Percentiles rank a stretch among this genome's conserved stretches.
phyloP scores from a whole-genome alignment of 176 grass and related monocot genomes.

The Aechmea fasciata region DNA sequence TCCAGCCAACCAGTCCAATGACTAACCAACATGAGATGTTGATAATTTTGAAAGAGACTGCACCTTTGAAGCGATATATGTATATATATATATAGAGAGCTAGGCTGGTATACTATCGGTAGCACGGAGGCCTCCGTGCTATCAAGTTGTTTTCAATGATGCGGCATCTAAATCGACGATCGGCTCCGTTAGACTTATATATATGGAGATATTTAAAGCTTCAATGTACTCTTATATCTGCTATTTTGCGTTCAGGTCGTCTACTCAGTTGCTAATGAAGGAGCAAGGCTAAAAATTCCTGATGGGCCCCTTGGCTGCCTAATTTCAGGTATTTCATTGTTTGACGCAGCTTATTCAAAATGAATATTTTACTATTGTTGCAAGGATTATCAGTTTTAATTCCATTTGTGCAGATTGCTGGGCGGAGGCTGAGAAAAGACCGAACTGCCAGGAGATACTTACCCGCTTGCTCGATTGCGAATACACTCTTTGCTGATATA shows the following conservation, averaged over 20 bases:
- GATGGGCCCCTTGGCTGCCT: conserved; percentile 85
- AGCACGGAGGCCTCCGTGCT: no score
- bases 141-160: no score
- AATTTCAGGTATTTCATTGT: conserved; percentile 53
- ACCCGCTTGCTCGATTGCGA: conserved; percentile 94
- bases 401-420: conserved; percentile 61
- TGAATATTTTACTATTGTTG: conserved; percentile 13
- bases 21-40: no score
- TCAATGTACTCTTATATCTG: background rate
- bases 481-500: conserved; percentile 70
- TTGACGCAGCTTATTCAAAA: background rate
- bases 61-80: no score
- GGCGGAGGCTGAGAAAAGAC: conserved; percentile 71
- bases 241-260: conserved; percentile 49
- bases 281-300: conserved; percentile 83
- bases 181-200: no score
- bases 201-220: background rate
- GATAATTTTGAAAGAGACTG: no score
- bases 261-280: conserved; percentile 85
- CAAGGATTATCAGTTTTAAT: background rate
- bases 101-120: no score
- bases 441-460: conserved; percentile 86
- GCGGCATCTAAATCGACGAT: no score
- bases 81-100: no score
- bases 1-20: no score